A percentile compares a stretch with the other conserved stretches of the same genome.
phyloP scores from a whole-genome alignment of 2,329 filamentous ascomycete genomes.

The Colletotrichum noveboracense region DNA sequence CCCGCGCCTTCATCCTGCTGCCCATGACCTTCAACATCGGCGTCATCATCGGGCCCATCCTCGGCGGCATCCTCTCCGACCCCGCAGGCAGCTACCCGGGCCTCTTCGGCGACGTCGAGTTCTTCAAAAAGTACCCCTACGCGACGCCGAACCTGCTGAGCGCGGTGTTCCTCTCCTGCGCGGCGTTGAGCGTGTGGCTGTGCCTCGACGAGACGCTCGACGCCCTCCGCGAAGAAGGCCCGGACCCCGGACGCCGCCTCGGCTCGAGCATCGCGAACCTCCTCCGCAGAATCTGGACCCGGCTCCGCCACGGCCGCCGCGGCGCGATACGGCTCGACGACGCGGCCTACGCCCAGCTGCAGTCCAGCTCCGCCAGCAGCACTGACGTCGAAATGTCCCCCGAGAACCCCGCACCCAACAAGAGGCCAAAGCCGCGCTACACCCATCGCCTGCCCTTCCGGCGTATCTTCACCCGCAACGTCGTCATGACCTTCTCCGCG shows the following conservation, averaged over 20 bases:
- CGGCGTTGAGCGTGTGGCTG: constrained; percentile 51
- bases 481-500: constrained; percentile 60
- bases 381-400: constrained; percentile 34
- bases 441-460: constrained; percentile 56
- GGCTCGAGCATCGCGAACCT: constrained; percentile 38
- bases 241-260: constrained; percentile 48
- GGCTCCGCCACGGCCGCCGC: background rate
- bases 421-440: constrained; percentile 38
- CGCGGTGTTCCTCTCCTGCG: constrained; percentile 49
- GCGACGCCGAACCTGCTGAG: constrained; percentile 60
- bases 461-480: constrained; percentile 61
- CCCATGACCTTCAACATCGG: constrained; percentile 55
- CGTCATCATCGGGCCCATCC: constrained; percentile 49
- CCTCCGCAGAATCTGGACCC: constrained; percentile 29
- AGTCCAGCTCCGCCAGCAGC: constrained; percentile 29
- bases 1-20: constrained; percentile 50
- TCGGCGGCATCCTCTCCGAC: constrained; percentile 73
- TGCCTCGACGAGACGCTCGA: constrained; percentile 60
- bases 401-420: constrained; percentile 14
- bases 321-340: background rate
- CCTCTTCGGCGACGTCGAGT: constrained; percentile 49
- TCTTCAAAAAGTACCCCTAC: constrained; percentile 57
- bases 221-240: constrained; percentile 38
- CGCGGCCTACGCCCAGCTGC: constrained; percentile 38
- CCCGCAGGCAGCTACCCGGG: constrained; percentile 66